phyloP scores from a whole-genome alignment of 805 yeast species.

The Nakazawaea holstii region DNA sequence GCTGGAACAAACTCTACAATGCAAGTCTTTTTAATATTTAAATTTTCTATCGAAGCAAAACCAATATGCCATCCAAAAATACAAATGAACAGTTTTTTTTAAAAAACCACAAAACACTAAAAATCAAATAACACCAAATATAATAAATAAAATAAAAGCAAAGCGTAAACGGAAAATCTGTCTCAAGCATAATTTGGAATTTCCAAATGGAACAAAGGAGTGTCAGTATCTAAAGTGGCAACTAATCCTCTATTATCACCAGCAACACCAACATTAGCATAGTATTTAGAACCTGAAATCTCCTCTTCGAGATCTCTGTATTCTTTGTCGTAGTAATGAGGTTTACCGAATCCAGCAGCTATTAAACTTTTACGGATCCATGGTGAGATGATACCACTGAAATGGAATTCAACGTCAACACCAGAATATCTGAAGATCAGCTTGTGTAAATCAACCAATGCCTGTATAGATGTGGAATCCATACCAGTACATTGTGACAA shows the following conservation, averaged over 20 bases:
- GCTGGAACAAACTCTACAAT: background rate
- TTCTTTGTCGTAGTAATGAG: constrained; percentile 27
- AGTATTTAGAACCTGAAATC: background rate
- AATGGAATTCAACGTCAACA: constrained; percentile 83
- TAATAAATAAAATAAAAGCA: background rate
- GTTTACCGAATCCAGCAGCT: constrained; percentile 67
- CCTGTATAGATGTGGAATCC: constrained; percentile 78
- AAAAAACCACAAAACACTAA: background rate
- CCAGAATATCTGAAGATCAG: constrained; percentile 72
- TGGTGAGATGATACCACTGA: constrained; percentile 76
- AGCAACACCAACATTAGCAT: constrained; percentile 19
- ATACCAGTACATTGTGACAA: constrained; percentile 69
- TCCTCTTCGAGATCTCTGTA: constrained; percentile 16
- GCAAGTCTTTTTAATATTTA: background rate
- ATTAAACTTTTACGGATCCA: constrained; percentile 81
- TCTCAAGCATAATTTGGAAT: constrained; percentile 46
- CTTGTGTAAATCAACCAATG: constrained; percentile 69
- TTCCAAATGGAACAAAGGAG: constrained; percentile 76
- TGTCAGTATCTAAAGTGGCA: constrained; percentile 57
- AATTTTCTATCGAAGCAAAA: background rate
- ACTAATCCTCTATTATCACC: constrained; percentile 14
- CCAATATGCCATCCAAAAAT: background rate
- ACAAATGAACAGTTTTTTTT: background rate
- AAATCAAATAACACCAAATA: background rate
- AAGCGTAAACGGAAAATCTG: background rate